Evolutionary conservation across 257 asterid genomes (phyloP).

Genomic region (Nicotiana noctiflora): DNA sequence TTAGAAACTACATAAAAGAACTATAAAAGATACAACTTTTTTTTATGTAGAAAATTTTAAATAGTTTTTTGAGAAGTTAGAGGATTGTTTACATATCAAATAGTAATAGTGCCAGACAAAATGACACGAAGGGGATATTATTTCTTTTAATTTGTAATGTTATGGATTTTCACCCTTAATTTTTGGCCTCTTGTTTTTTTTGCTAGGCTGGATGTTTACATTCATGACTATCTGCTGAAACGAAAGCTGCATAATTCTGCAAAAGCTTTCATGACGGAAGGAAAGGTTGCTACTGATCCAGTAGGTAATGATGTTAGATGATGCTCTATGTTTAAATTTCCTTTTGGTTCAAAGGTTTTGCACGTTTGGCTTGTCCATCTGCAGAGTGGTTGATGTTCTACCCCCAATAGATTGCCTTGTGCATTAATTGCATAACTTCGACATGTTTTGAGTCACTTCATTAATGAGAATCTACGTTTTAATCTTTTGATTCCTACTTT

Average conservation of each 20-base stretch:
- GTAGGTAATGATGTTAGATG: slow-evolving; percentile 54
- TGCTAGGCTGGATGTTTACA: slow-evolving; percentile 97
- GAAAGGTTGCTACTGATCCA: slow-evolving; percentile 98
- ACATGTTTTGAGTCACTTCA: not conserved
- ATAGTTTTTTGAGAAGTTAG: not conserved
- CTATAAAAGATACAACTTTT: not conserved
- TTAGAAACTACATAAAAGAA: not conserved
- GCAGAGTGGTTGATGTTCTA: not conserved
- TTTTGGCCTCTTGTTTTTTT: not conserved
- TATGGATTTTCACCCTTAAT: not conserved
- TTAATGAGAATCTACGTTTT: not conserved
- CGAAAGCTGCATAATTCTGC: slow-evolving; percentile 84
- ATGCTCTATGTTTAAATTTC: not conserved
- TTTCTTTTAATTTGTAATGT: not conserved
- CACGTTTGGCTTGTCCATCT: not conserved
- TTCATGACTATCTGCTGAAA: slow-evolving; percentile 91
- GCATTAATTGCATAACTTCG: not conserved
- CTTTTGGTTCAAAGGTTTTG: not conserved
- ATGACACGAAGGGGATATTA: not conserved
- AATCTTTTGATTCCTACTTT: not conserved
- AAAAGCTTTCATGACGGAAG: slow-evolving; percentile 96
- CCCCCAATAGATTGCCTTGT: not conserved
- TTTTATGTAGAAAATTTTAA: not conserved
- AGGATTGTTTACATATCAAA: not conserved
- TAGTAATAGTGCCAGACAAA: not conserved